A percentile compares a stretch with the other conserved stretches of the same genome.
These are phyloP conservation scores for Schizophyllum amplum DNA, from an alignment of 1,284 basidiomycete species.

Conservation along the genomic window DNA sequence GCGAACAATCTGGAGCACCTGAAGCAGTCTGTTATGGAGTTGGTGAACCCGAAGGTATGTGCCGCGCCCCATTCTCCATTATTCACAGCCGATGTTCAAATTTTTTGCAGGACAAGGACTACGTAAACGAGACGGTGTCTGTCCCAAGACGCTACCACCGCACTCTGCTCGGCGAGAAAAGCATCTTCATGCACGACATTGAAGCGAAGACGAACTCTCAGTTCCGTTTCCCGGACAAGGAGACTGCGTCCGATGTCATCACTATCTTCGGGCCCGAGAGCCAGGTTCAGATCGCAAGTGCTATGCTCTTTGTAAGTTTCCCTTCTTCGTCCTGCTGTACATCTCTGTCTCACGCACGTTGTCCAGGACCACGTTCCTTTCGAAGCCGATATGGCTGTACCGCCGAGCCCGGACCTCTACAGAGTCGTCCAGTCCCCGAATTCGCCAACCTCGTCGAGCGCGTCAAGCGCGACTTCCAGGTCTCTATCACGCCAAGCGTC, in stretches of 20 bases:
- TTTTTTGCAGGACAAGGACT: conserved; percentile 81
- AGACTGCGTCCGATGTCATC: conserved; percentile 86
- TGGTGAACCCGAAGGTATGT: conserved; percentile 88
- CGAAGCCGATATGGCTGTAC: conserved; percentile 91
- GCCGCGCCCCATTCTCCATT: conserved; percentile 1
- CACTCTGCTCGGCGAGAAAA: conserved; percentile 91
- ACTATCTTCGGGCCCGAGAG: conserved; percentile 94
- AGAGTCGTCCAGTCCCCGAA: conserved; percentile 71
- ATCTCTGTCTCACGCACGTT: conserved; percentile 5
- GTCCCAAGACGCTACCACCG: conserved; percentile 95
- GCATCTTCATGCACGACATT: conserved; percentile 95
- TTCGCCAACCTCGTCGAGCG: conserved; percentile 81
- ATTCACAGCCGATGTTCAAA: conserved; percentile 5
- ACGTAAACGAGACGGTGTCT: conserved; percentile 86
- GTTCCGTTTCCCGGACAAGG: conserved; percentile 94
- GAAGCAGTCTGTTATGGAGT: conserved; percentile 95
- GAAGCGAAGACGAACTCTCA: conserved; percentile 93
- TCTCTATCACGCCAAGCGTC: conserved; percentile 76
- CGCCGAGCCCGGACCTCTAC: conserved; percentile 73
- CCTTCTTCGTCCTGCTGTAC: not conserved
- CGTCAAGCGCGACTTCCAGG: conserved; percentile 90
- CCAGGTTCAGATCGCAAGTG: conserved; percentile 93
- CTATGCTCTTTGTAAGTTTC: conserved; percentile 80
- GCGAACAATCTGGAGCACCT: conserved; percentile 92
- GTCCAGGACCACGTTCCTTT: conserved; percentile 93